These are phyloP conservation scores for Colletotrichum ledebouriae DNA, from an alignment of 2,329 filamentous ascomycete genomes.

Conservation along the genomic window DNA sequence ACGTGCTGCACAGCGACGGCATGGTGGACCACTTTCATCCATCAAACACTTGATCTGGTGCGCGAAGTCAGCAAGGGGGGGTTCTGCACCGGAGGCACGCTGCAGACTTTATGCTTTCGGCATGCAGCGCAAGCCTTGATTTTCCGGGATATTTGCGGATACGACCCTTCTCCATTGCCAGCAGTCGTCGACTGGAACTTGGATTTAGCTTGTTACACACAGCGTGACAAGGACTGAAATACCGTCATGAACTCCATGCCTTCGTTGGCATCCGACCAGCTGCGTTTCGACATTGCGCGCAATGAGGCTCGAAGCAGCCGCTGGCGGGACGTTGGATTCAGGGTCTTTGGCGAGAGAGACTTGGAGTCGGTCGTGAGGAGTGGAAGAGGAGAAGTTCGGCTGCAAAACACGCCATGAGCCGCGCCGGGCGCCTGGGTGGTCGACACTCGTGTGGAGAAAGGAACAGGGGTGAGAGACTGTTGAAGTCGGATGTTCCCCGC, in stretches of 20 bases:
- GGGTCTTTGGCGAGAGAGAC: background rate
- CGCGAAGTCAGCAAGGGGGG: background rate
- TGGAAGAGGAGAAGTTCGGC: conserved; percentile 36
- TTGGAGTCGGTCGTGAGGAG: conserved; percentile 14
- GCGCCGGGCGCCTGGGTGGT: conserved; percentile 24
- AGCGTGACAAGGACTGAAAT: background rate
- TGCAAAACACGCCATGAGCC: conserved; percentile 4
- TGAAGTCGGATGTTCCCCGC: conserved; percentile 1
- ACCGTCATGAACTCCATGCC: conserved; percentile 36
- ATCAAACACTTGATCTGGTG: conserved; percentile 57
- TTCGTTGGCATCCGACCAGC: conserved; percentile 42
- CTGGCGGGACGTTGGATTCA: background rate
- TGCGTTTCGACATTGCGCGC: conserved; percentile 40
- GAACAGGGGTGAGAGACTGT: background rate
- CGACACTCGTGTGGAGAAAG: conserved; percentile 33
- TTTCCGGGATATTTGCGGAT: conserved; percentile 55
- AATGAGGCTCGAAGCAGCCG: background rate
- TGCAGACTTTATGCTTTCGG: conserved; percentile 55
- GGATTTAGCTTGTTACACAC: background rate
- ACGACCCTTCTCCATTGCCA: conserved; percentile 34
- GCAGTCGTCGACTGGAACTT: conserved; percentile 34
- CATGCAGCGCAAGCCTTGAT: conserved; percentile 58
- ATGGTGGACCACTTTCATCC: conserved; percentile 56
- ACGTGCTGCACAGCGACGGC: conserved; percentile 53
- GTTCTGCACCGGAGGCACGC: background rate